Evolutionary conservation across 2,329 filamentous ascomycete species (phyloP), one percentile per base, ranked within the genome.

Genomic region (Pestalotiopsis sp.): DNA sequence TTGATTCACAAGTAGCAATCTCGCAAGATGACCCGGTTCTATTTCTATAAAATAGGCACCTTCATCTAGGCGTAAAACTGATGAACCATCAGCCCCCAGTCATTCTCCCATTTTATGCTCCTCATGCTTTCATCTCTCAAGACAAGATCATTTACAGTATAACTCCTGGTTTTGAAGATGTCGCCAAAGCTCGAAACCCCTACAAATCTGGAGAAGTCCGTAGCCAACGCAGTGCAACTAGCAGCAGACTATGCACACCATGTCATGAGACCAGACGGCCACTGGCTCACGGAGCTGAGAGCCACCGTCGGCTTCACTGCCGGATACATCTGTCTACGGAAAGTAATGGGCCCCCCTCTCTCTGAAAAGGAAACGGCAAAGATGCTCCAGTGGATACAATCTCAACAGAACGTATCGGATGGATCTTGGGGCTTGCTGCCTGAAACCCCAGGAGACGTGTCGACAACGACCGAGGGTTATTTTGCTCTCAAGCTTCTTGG

Each of bases 401-500:
- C 57, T 17, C 23, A 52, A 4, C 65, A 67, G 20, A 59, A 59
- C 2, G 31, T 23, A 11, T 4, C 7, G 1, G 65, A 67, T 14
- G 65, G 65, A 20, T 62, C 65, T n/a, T 67, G 65, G 65, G 27
- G 65, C 57, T 13, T 67, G 1, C 52, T 58, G 11, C 65, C 65
- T 0, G 57, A 67, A 23, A 27, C 41, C n/a, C 40, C 57, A 2
- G 65, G 65, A 2, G 57, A 67, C n/a, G 40, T 67, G 2, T 67
- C 65, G 1, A 56, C 57, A 0, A 60, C 56, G 12, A 41, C 57
- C 7, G 65, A 67, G 57, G 65, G 56, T 7, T 67, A 67, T 13
- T 58, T 62, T 6, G 65, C 56, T 20, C 65, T 67, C 40, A 67
- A 67, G 38, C 38, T 67, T 2, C 25, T 67, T 0, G 65, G 65